Conservation (phyloP, 2,329 filamentous ascomycete species). For the Teratosphaeria destructans region DNA sequence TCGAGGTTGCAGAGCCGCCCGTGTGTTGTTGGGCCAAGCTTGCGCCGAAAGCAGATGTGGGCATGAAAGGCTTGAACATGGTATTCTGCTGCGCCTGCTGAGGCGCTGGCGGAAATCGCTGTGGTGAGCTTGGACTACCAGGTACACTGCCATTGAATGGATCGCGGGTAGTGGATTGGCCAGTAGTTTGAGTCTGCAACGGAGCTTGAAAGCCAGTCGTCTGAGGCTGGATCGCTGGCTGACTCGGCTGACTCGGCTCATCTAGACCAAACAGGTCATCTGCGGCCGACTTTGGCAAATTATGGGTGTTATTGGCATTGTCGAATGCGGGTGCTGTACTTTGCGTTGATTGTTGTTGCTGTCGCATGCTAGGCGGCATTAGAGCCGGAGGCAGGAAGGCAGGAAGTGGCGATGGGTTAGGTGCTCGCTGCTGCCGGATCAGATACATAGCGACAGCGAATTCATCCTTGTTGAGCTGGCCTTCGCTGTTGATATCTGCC, state of each 20-base stretch:
- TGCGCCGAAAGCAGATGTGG: conserved; percentile 85
- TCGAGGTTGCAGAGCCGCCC: conserved; percentile 44
- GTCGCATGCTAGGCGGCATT: conserved; percentile 76
- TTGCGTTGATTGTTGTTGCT: conserved; percentile 35
- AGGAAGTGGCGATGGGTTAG: conserved; percentile 59
- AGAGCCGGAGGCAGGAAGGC: conserved; percentile 68
- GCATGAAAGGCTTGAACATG: conserved; percentile 78
- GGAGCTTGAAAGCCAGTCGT: conserved; percentile 29
- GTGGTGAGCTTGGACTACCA: conserved; percentile 44
- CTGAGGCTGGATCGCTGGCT: conserved; percentile 32
- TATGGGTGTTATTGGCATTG: conserved; percentile 34
- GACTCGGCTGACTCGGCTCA: conserved; percentile 45
- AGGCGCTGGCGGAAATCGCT: conserved; percentile 17
- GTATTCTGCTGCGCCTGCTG: conserved; percentile 27
- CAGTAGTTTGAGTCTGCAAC: conserved; percentile 60
- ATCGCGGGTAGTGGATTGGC: conserved; percentile 54
- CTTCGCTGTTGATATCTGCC: conserved; percentile 84
- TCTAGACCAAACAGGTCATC: conserved; percentile 94
- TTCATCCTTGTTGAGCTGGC: conserved; percentile 74
- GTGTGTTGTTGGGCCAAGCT: conserved; percentile 67
- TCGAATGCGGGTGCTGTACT: conserved; percentile 45
- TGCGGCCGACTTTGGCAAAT: conserved; percentile 64
- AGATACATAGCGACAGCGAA: conserved; percentile 97
- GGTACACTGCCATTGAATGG: conserved; percentile 48
- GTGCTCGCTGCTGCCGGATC: conserved; percentile 77